Evolutionary conservation across 208 protist genomes (phyloP).

Genomic region (Sergeia podlipaevii): DNA sequence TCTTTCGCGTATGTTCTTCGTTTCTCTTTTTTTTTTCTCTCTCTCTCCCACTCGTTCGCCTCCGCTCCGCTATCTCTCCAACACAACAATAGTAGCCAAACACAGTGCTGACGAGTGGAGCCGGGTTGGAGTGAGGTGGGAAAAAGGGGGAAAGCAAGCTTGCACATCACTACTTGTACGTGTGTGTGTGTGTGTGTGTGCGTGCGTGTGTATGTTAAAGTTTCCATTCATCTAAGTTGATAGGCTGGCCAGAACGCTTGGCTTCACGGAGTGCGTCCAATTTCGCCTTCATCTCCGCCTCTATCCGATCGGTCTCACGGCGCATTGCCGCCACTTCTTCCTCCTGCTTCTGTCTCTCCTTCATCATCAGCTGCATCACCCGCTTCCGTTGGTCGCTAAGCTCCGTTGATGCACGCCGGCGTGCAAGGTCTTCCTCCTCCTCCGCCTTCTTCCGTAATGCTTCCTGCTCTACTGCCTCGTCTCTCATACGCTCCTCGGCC

Average conservation of each 20-base stretch:
- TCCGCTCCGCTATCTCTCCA: too few relatives aligned
- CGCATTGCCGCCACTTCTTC: conserved; percentile 77
- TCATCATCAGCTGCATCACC: conserved; percentile 55
- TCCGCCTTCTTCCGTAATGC: conserved; percentile 26
- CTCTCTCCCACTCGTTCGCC: too few relatives aligned
- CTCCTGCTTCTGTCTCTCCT: conserved; percentile 60
- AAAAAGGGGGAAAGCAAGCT: neutral
- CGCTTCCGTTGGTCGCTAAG: conserved; percentile 54
- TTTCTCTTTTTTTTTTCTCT: too few relatives aligned
- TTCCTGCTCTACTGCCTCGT: conserved; percentile 33
- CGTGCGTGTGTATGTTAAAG: conserved; percentile 10
- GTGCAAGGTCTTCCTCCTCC: conserved; percentile 41
- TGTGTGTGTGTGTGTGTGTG: conserved; percentile 7
- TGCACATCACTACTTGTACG: conserved; percentile 1
- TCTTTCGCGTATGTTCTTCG: too few relatives aligned
- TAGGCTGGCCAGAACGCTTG: conserved; percentile 63
- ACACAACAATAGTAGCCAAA: too few relatives aligned
- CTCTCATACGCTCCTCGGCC: conserved; percentile 36
- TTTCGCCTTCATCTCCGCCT: conserved; percentile 84
- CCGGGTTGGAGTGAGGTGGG: neutral
- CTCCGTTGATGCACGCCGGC: conserved; percentile 46
- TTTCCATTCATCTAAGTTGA: conserved; percentile 85
- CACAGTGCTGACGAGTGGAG: neutral
- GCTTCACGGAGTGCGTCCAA: conserved; percentile 80
- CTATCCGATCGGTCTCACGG: conserved; percentile 79